A percentile compares a stretch with the other conserved stretches of the same genome.
These are phyloP conservation scores for Biscutella laevigata DNA, from an alignment of 441 rosid genomes.

Conservation along the genomic window DNA sequence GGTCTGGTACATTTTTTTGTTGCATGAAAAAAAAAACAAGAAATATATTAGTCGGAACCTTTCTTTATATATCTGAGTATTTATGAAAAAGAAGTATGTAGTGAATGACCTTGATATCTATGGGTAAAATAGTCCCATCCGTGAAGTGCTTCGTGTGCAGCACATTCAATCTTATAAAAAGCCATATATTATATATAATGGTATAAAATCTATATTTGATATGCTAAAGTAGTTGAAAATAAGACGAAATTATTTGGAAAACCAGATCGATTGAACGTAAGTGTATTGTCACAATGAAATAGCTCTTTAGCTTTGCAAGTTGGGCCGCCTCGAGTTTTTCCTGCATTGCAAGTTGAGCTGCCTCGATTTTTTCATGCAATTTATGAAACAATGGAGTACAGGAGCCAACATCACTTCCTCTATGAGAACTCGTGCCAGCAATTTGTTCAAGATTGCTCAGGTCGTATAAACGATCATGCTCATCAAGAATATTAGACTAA, in stretches of 20 bases:
- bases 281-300: not conserved
- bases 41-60: not conserved
- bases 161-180: too few species aligned
- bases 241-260: constrained; percentile 5
- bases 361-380: too few species aligned
- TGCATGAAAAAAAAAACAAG: not conserved
- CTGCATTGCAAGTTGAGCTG: too few species aligned
- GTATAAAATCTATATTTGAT: not conserved
- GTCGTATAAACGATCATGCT: too few species aligned
- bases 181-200: too few species aligned
- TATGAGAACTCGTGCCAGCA: too few species aligned
- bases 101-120: constrained; percentile 19
- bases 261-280: constrained; percentile 1
- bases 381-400: too few species aligned
- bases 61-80: not conserved
- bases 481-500: too few species aligned
- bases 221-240: constrained; percentile 11
- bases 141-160: constrained; percentile 13
- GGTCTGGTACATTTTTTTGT: constrained; percentile 17
- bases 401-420: too few species aligned
- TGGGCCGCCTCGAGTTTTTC: too few species aligned
- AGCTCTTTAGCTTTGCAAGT: constrained; percentile 2
- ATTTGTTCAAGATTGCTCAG: too few species aligned
- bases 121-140: constrained; percentile 19
- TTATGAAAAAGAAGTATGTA: too few species aligned